Evolutionary conservation across 768 basidiomycete genomes (phyloP), one percentile per base, ranked within the genome.

Genomic region (Leccinum ochraceum): DNA sequence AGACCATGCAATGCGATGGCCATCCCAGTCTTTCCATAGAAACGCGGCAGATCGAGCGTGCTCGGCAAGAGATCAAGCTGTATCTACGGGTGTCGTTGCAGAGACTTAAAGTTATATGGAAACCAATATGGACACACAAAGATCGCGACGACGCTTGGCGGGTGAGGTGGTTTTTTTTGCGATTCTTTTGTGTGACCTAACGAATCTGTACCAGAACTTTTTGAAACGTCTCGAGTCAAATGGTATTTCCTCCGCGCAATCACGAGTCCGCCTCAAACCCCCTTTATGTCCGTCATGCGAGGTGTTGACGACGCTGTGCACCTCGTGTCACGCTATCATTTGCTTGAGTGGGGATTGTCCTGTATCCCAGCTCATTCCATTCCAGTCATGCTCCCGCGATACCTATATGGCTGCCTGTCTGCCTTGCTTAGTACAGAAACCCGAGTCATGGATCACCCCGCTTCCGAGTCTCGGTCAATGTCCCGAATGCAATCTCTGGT

Each of bases 321-420:
- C 17, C 1, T 54, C 57, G 0, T 69, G 68, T 32, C 37, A 50
- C 3, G 10, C 26, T 4, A 39, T 62, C 69, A 34, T 69, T 60
- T 70, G 69, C 51, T 52, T 61, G 57, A 66, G 66, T 48, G 48
- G 14, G 7, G 60, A 56, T 5, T 70, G 69, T 49, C 57, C 44
- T 2, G 69, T 44, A 13, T 69, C 69, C 9, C 44, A 22, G 11
- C 52, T 68, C 16, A 26, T 58, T 1, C 61, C 68, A 17, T 68
- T 60, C 57, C 66, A 37, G 26, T 63, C 66, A 34, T 69, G 66
- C 34, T 63, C 57, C 24, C 53, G 57, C 3, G 66, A 70, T 30
- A 28, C 13, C 9, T 54, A 58, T 17, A 39, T 22, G 7, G 52
- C 57, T 3, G 42, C 52, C 16, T 69, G 66, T 51, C 55, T 56